phyloP scores from a whole-genome alignment of 768 basidiomycete genomes.

The Pluteus cervinus region DNA sequence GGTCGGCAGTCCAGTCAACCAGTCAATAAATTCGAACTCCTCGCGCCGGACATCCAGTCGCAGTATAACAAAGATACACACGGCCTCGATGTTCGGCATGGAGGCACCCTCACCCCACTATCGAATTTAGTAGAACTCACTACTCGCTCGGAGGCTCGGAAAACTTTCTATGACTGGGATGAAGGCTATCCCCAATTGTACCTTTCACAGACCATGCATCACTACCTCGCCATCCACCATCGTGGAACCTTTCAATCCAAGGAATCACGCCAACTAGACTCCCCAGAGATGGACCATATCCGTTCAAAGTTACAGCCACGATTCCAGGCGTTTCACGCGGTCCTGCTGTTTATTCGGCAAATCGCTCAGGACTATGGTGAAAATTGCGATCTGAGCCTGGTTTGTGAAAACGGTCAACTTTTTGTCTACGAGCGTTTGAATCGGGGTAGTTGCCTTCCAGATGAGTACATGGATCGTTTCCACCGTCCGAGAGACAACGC shows the following conservation, averaged over 20 bases:
- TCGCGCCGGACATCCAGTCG: no score
- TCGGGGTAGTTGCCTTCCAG: slow-evolving; percentile 4
- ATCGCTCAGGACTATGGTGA: slow-evolving; percentile 3
- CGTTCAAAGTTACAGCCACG: slow-evolving; percentile 3
- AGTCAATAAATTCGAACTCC: no score
- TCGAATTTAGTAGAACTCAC: slow-evolving; percentile 8
- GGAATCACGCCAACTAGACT: no score
- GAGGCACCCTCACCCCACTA: slow-evolving; percentile 29
- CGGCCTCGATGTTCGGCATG: slow-evolving; percentile 28
- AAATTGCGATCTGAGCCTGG: slow-evolving; percentile 5
- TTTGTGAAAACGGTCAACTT: slow-evolving; percentile 1
- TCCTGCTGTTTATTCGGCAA: background rate
- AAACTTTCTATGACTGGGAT: slow-evolving; percentile 28
- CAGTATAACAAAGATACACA: no score
- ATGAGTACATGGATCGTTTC: slow-evolving; percentile 3
- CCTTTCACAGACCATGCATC: slow-evolving; percentile 39
- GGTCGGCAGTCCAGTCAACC: no score
- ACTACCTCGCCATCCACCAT: slow-evolving; percentile 36
- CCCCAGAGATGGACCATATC: background rate
- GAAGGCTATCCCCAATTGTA: slow-evolving; percentile 43
- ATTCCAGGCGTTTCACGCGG: no score
- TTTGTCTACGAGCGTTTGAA: slow-evolving; percentile 2
- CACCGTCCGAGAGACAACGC: no score
- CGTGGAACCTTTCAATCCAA: slow-evolving; percentile 37
- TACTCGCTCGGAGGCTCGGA: slow-evolving; percentile 2